phyloP scores from a whole-genome alignment of 2,329 filamentous ascomycete species.

The Pseudogymnoascus sp. region DNA sequence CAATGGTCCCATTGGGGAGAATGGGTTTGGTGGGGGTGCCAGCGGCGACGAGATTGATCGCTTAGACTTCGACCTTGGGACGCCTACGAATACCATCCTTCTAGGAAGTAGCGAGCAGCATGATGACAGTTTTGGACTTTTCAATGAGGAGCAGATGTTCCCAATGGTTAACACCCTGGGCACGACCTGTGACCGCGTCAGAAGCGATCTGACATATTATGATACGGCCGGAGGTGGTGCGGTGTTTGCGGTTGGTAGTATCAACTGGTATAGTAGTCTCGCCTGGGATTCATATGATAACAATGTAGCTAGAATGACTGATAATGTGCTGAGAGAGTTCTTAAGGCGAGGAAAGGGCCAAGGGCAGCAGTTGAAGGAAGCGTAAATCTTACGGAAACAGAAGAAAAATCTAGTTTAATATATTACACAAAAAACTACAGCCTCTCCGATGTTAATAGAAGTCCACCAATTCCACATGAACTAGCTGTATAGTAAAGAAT shows the following conservation, averaged over 20 bases:
- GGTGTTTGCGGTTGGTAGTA: slow-evolving; percentile 25
- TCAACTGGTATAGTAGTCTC: slow-evolving; percentile 24
- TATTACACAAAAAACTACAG: not conserved
- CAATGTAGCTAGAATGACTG: slow-evolving; percentile 22
- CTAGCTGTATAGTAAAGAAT: not conserved
- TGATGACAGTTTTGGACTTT: slow-evolving; percentile 21
- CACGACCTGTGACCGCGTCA: slow-evolving; percentile 17
- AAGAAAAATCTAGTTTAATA: not conserved
- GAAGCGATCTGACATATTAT: slow-evolving; percentile 23
- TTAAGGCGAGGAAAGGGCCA: slow-evolving; percentile 12
- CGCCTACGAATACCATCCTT: slow-evolving; percentile 25
- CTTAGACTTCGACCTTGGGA: slow-evolving; percentile 27
- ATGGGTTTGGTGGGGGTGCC: slow-evolving; percentile 27
- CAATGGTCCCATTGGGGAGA: slow-evolving; percentile 21
- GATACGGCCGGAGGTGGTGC: slow-evolving; percentile 20
- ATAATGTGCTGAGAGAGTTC: slow-evolving; percentile 21
- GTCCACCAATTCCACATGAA: not conserved
- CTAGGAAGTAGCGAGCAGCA: slow-evolving; percentile 22
- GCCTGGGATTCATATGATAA: slow-evolving; percentile 24
- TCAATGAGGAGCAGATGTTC: slow-evolving; percentile 21
- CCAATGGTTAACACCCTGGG: slow-evolving; percentile 22
- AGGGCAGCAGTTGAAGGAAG: not conserved
- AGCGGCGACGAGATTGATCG: slow-evolving; percentile 32
- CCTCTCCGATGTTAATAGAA: not conserved
- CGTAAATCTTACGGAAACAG: not conserved